Percentiles rank a stretch among this genome's conserved stretches.
phyloP scores from a whole-genome alignment of 2,329 filamentous ascomycete species.

The Cladophialophora immunda region DNA sequence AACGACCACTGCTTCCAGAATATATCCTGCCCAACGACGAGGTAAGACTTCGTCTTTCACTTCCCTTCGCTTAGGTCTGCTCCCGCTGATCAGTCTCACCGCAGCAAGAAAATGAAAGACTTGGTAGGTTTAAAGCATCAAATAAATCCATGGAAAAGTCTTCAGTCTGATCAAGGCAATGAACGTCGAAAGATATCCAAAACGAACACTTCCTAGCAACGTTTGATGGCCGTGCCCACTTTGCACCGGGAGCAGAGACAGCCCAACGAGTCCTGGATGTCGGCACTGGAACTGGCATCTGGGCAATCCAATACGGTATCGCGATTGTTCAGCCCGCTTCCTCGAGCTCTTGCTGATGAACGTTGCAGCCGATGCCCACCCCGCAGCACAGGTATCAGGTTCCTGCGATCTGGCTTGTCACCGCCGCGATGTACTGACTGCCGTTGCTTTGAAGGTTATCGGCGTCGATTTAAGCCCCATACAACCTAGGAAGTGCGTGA shows the following conservation, averaged over 20 bases:
- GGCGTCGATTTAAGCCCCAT: constrained; percentile 24
- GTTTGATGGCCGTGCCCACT: constrained; percentile 29
- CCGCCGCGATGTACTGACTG: not conserved
- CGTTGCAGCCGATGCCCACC: not conserved
- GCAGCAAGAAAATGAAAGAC: not conserved
- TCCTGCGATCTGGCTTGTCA: not conserved
- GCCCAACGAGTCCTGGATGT: constrained; percentile 44
- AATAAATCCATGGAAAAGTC: not conserved
- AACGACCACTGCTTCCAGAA: not conserved
- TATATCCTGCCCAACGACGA: constrained; percentile 4
- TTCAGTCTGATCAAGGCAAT: not conserved
- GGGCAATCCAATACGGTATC: constrained; percentile 32
- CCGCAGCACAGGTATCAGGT: not conserved
- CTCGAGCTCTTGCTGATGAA: not conserved
- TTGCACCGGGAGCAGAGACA: constrained; percentile 47
- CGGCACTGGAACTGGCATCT: not conserved
- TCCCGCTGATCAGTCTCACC: not conserved
- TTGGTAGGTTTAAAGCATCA: not conserved
- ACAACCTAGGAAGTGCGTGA: constrained; percentile 6
- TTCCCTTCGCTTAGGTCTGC: not conserved
- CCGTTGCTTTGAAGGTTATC: constrained; percentile 12
- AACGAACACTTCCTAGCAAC: constrained; percentile 4
- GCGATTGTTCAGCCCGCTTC: not conserved
- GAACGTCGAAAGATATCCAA: constrained; percentile 2
- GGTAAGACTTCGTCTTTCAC: not conserved